These are phyloP conservation scores for Tilletia horrida DNA, from an alignment of 1,284 basidiomycete species.

Conservation along the genomic window DNA sequence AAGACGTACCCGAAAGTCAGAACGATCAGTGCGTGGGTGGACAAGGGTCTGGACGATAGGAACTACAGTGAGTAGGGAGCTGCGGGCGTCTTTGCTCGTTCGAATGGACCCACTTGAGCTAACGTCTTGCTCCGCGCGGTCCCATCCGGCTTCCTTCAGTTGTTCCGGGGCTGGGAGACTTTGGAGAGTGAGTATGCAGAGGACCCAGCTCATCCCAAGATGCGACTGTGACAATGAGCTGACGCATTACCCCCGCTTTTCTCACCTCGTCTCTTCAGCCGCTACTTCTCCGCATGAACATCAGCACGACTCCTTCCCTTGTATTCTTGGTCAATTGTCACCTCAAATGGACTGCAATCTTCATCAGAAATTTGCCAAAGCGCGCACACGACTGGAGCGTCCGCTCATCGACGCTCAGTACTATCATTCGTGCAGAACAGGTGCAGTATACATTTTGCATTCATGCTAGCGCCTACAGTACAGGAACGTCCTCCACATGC, in stretches of 20 bases:
- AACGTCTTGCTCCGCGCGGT: too few species aligned
- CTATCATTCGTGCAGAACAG: too few species aligned
- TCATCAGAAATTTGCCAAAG: too few species aligned
- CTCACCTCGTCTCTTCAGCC: background rate
- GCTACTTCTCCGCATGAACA: slow-evolving; percentile 15
- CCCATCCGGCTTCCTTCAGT: background rate
- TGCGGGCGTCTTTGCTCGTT: background rate
- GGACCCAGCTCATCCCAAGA: background rate
- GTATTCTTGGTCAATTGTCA: too few species aligned
- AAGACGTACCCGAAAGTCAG: slow-evolving; percentile 73
- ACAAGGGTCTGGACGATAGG: slow-evolving; percentile 82
- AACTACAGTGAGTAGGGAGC: slow-evolving; percentile 51
- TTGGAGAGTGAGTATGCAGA: slow-evolving; percentile 16
- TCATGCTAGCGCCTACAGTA: too few species aligned
- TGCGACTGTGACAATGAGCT: background rate
- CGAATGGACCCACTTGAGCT: background rate
- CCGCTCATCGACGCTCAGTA: too few species aligned
- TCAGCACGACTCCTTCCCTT: background rate
- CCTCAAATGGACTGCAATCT: too few species aligned
- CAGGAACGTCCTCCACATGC: too few species aligned
- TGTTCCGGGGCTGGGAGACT: slow-evolving; percentile 5
- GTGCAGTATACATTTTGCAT: too few species aligned
- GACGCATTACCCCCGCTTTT: background rate
- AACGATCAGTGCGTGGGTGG: slow-evolving; percentile 92
- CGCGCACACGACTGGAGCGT: too few species aligned